These are phyloP conservation scores for Melampsora americana DNA, from an alignment of 1,284 basidiomycete genomes.

Conservation along the genomic window DNA sequence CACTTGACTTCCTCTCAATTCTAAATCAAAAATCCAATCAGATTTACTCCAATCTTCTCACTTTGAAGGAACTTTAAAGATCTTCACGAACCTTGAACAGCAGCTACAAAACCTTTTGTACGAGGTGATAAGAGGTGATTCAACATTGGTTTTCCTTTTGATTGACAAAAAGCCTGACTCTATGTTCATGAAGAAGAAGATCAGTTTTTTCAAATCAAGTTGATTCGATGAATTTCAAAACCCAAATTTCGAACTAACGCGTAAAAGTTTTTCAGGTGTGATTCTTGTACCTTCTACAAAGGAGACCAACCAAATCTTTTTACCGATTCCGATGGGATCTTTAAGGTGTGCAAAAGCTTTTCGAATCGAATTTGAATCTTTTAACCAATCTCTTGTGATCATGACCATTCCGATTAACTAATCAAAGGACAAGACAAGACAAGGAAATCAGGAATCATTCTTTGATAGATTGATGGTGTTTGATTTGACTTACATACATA, in stretches of 20 bases:
- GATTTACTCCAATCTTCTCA: not conserved
- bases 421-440: not conserved
- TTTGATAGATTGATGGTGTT: not conserved
- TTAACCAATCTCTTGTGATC: conserved; percentile 41
- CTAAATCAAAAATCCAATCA: not conserved
- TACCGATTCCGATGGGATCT: conserved; percentile 25
- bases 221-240: not conserved
- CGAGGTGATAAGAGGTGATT: conserved; percentile 16
- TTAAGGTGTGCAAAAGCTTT: conserved; percentile 24
- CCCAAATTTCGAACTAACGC: not conserved
- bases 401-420: conserved; percentile 43
- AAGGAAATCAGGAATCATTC: not conserved
- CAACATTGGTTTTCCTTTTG: conserved; percentile 2
- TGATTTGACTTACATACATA: conserved; percentile 37
- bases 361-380: conserved; percentile 30
- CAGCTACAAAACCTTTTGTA: conserved; percentile 41
- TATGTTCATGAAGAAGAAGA: not conserved
- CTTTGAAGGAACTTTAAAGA: not conserved
- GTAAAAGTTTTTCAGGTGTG: conserved; percentile 22
- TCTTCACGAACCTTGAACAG: conserved; percentile 18
- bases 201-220: not conserved
- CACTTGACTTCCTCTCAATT: conserved; percentile 31
- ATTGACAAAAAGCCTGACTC: conserved; percentile 28
- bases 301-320: conserved; percentile 38
- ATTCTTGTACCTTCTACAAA: conserved; percentile 39